Evolutionary conservation across 768 basidiomycete species (phyloP).

Genomic region (Pleurotus sapidus): DNA sequence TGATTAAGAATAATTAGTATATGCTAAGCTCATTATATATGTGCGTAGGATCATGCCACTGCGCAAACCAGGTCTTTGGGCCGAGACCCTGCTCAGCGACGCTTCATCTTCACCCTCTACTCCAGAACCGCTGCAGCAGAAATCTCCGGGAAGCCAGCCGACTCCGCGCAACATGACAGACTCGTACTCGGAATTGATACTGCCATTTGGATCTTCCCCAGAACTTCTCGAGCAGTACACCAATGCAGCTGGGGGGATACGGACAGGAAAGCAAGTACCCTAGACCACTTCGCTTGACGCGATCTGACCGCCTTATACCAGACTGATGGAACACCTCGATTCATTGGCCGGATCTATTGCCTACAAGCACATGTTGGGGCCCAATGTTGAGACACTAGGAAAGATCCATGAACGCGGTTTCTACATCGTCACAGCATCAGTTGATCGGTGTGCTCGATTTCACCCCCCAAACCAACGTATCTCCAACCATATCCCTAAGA

Average conservation of each 20-base stretch:
- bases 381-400: slow-evolving; percentile 51
- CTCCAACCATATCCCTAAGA: slow-evolving; percentile 25
- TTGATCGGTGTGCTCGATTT: slow-evolving; percentile 55
- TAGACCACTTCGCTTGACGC: neutral
- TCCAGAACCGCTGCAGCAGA: slow-evolving; percentile 9
- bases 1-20: neutral
- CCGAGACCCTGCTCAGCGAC: slow-evolving; percentile 48
- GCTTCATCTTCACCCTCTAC: slow-evolving; percentile 11
- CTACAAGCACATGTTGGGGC: slow-evolving; percentile 80
- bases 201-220: slow-evolving; percentile 62
- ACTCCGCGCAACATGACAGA: slow-evolving; percentile 62
- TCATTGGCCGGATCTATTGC: slow-evolving; percentile 83
- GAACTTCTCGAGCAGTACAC: slow-evolving; percentile 65
- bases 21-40: neutral
- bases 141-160: slow-evolving; percentile 21
- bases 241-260: slow-evolving; percentile 68
- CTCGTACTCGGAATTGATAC: slow-evolving; percentile 63
- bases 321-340: slow-evolving; percentile 79
- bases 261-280: slow-evolving; percentile 54
- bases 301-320: slow-evolving; percentile 14
- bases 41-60: slow-evolving; percentile 50
- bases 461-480: neutral
- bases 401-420: slow-evolving; percentile 62
- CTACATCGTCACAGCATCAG: slow-evolving; percentile 82
- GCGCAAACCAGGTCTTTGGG: slow-evolving; percentile 53